phyloP scores from a whole-genome alignment of 345 rosid genomes.

The Erodium maritimum region DNA sequence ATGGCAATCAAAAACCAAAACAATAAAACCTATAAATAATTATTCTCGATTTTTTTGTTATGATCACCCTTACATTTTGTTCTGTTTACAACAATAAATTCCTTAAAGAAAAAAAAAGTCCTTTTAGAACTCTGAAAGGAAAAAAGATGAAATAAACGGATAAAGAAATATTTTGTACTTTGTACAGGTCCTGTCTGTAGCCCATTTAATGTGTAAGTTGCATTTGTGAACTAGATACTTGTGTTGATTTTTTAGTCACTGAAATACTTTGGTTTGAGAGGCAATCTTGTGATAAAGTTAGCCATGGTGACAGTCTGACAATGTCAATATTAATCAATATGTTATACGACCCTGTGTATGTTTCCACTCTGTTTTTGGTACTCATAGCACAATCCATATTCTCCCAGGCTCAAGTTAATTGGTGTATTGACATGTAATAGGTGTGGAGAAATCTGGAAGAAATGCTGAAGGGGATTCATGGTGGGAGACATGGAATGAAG shows the following conservation, averaged over 20 bases:
- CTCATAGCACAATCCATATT: background rate
- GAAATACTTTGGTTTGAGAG: too few relatives aligned
- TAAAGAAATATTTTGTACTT: too few relatives aligned
- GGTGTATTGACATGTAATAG: constrained; percentile 17
- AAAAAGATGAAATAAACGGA: background rate
- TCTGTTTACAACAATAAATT: too few relatives aligned
- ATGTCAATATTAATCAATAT: background rate
- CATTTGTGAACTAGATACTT: background rate
- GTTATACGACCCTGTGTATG: background rate
- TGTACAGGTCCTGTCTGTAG: background rate
- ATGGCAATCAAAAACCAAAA: too few relatives aligned
- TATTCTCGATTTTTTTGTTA: background rate
- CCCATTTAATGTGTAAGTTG: background rate
- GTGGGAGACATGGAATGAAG: constrained; percentile 99
- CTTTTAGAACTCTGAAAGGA: background rate
- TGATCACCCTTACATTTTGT: too few relatives aligned
- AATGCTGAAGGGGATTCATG: constrained; percentile 95
- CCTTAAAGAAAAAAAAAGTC: background rate
- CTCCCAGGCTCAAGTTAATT: constrained; percentile 3
- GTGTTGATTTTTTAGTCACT: background rate
- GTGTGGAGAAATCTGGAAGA: constrained; percentile 96
- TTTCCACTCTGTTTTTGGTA: background rate
- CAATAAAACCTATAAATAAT: too few relatives aligned
- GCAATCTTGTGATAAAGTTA: too few relatives aligned
- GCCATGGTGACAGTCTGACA: too few relatives aligned